Conservation (phyloP, 768 basidiomycete species). For the Mycena haematopus region DNA sequence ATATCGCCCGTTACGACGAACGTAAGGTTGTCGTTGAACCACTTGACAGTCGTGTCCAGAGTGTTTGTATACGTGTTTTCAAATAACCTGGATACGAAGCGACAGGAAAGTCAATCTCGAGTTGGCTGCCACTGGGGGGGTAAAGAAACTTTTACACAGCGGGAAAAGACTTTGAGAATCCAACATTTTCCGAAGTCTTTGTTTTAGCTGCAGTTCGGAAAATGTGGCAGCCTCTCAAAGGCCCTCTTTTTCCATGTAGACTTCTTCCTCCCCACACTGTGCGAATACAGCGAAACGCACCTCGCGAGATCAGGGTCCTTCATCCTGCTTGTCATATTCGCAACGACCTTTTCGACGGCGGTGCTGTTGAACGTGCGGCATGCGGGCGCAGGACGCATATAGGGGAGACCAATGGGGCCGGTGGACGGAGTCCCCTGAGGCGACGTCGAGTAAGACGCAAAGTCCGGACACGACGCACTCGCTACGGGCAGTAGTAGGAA, state of each 20-base stretch:
- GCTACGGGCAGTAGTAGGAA: background rate
- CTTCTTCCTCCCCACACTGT: too few species aligned
- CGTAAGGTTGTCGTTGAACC: slow-evolving; percentile 54
- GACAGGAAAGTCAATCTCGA: background rate
- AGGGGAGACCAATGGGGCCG: slow-evolving; percentile 53
- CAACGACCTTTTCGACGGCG: slow-evolving; percentile 58
- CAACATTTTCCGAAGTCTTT: too few species aligned
- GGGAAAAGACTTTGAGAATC: too few species aligned
- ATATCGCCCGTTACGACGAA: slow-evolving; percentile 62
- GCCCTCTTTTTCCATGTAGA: too few species aligned
- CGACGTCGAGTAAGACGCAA: slow-evolving; percentile 14
- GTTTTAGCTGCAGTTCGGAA: too few species aligned
- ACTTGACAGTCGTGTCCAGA: slow-evolving; percentile 62
- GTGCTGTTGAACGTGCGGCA: slow-evolving; percentile 62
- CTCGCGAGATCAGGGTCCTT: slow-evolving; percentile 61
- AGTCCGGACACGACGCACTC: slow-evolving; percentile 8
- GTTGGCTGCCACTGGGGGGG: too few species aligned
- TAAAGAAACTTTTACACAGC: too few species aligned
- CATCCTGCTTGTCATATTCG: slow-evolving; percentile 51
- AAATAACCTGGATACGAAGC: slow-evolving; percentile 39
- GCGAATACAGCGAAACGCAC: background rate
- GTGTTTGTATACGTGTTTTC: slow-evolving; percentile 65
- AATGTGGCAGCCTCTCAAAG: too few species aligned
- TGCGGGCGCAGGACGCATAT: slow-evolving; percentile 50
- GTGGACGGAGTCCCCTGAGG: slow-evolving; percentile 18